These are phyloP conservation scores for Yarrowia deformans DNA, from an alignment of 805 yeast species.

Conservation along the genomic window DNA sequence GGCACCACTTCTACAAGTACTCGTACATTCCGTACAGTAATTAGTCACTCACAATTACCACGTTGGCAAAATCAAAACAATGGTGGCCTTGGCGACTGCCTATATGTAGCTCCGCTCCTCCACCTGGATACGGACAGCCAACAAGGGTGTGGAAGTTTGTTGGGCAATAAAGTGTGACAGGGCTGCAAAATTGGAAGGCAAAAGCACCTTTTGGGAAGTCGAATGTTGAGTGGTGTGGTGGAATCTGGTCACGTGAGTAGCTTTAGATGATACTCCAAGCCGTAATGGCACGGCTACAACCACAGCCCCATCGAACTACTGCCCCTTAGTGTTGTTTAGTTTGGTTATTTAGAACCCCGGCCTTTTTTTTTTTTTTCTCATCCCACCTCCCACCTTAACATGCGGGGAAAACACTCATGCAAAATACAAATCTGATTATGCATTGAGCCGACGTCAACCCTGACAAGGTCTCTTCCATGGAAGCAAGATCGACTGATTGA, in stretches of 20 bases:
- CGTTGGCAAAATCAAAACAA: no score
- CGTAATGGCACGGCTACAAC: neutral
- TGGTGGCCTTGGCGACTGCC: neutral
- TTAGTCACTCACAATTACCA: no score
- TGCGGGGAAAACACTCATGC: conserved; percentile 17
- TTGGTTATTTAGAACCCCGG: no score
- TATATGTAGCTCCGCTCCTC: conserved; percentile 1
- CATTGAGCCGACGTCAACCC: neutral
- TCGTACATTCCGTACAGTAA: no score
- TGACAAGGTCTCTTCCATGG: neutral
- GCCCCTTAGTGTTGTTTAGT: neutral
- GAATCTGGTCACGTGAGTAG: no score
- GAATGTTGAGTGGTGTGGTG: no score
- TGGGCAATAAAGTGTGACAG: conserved; percentile 10
- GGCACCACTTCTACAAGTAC: no score
- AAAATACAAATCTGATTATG: conserved; percentile 6
- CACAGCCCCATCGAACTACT: neutral
- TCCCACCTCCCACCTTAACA: neutral
- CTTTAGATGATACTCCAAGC: neutral
- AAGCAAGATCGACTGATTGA: conserved; percentile 8
- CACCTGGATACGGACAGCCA: conserved; percentile 6
- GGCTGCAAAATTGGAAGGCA: neutral
- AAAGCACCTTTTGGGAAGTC: no score
- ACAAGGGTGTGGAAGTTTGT: conserved; percentile 7
- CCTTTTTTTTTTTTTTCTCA: neutral